Evolutionary conservation across 306 rosid species (phyloP).

Genomic region (Adenanthera pavonina): DNA sequence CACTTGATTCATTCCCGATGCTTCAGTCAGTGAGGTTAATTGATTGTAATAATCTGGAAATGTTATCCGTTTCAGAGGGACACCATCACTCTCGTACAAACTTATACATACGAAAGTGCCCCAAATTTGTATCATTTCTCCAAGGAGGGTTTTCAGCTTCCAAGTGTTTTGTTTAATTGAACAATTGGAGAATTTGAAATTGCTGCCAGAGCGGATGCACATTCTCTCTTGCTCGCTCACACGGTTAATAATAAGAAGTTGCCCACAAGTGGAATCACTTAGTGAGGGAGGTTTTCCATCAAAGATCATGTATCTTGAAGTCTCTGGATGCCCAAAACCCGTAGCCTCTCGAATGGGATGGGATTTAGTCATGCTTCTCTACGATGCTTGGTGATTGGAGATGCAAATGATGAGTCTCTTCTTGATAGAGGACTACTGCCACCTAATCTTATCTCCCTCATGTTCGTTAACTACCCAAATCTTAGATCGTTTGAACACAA

Average conservation of each 20-base stretch:
- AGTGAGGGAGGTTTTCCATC: neutral
- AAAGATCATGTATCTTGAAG: neutral
- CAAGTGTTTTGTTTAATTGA: neutral
- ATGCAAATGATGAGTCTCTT: neutral
- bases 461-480: neutral
- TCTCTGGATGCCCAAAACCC: neutral
- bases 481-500: neutral
- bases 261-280: slow-evolving; percentile 13
- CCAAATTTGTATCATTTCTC: neutral
- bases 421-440: neutral
- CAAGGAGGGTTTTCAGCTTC: neutral
- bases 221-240: neutral
- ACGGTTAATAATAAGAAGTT: rapidly evolving
- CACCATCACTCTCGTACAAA: neutral
- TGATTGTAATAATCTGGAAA: neutral
- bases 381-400: rapidly evolving
- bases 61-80: neutral
- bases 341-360: neutral
- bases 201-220: neutral
- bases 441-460: neutral
- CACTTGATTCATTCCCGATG: neutral
- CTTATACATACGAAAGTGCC: neutral
- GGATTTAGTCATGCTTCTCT: neutral
- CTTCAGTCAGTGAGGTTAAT: neutral
- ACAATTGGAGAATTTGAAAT: neutral